Percentiles rank a stretch among this genome's conserved stretches.
These are phyloP conservation scores for Metschnikowia gruessii DNA, from an alignment of 805 yeast species.

Conservation along the genomic window DNA sequence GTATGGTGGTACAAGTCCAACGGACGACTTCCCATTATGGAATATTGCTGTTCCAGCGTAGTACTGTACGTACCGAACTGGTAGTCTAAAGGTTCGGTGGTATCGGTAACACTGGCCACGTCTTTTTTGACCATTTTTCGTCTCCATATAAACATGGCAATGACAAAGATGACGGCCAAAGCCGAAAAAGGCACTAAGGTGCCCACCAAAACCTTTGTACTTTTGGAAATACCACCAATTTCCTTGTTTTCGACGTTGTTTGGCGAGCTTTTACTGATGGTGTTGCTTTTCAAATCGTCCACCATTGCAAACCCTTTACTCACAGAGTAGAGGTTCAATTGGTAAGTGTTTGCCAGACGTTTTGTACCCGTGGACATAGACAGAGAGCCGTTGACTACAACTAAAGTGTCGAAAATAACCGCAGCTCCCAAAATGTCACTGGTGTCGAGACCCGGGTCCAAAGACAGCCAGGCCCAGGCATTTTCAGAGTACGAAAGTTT, in stretches of 20 bases:
- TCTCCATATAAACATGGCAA: slow-evolving; percentile 11
- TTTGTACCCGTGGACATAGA: background rate
- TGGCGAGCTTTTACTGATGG: slow-evolving; percentile 9
- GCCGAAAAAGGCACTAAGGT: slow-evolving; percentile 36
- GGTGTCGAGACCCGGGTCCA: slow-evolving; percentile 18
- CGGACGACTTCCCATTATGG: slow-evolving; percentile 13
- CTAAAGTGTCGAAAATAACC: slow-evolving; percentile 48
- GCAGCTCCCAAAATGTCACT: slow-evolving; percentile 48
- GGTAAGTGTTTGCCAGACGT: slow-evolving; percentile 23
- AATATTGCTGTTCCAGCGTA: slow-evolving; percentile 16
- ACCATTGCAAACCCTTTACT: slow-evolving; percentile 33
- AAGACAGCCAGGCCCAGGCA: slow-evolving; percentile 39
- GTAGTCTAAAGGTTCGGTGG: slow-evolving; percentile 14
- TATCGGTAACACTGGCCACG: slow-evolving; percentile 8
- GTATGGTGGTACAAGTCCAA: slow-evolving; percentile 12
- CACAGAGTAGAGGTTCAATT: slow-evolving; percentile 41
- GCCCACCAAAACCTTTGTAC: slow-evolving; percentile 35
- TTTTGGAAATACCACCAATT: slow-evolving; percentile 18
- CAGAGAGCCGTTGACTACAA: slow-evolving; percentile 35
- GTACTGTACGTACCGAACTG: slow-evolving; percentile 20
- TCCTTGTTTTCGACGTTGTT: slow-evolving; percentile 16
- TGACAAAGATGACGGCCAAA: slow-evolving; percentile 11
- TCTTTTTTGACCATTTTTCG: slow-evolving; percentile 3
- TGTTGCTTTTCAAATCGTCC: slow-evolving; percentile 25
- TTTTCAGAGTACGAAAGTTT: slow-evolving; percentile 32